Evolutionary conservation across 2,329 filamentous ascomycete species (phyloP), one percentile per base, ranked within the genome.

Genomic region (Neonectria punicea): DNA sequence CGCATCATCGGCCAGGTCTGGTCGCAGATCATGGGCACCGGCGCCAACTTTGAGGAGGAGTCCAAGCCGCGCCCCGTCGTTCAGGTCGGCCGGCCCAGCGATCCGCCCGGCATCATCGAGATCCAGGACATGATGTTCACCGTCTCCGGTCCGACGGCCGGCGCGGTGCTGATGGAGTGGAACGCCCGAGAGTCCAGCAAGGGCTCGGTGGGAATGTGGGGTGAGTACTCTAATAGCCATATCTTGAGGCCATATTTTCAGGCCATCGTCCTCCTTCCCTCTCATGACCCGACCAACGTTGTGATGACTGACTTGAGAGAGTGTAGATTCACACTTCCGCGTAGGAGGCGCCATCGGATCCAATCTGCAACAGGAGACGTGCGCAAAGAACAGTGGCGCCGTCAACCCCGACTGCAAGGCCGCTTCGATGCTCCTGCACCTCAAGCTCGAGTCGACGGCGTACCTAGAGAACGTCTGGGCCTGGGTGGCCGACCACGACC

Each of bases 401-500:
- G 4, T 71, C 16, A 75, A 89, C 51, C 67, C 81, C 3, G 79
- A 84, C 14, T 92, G 90, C 74, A 82, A 86, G 2, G 90, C 86
- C 14, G 87, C 88, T 4, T 90, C 89, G 70, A 66, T 86, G 20
- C 68, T 86, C 34, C 70, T 87, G 1, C 84, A 85, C 67, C 50
- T 87, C 7, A 86, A 83, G 0, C 28, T 70, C 0, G 53, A 76
- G 25, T 77, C 82, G 39, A 86, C 84, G n/a, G 86, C 84, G 8
- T 84, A 84, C 62, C 68, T 84, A 25, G 80, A 84, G 66, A 84
- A 87, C 67, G 77, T 82, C 63, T 92, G 89, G 88, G 85, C 88
- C 68, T 92, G 89, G 90, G 86, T 88, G 14, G 86, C 90, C 1
- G 90, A 92, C 73, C 90, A 92, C 76, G 90, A 92, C 70, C 32